Evolutionary conservation across 805 yeast genomes (phyloP).

Genomic region (Myxozyma geophila): DNA sequence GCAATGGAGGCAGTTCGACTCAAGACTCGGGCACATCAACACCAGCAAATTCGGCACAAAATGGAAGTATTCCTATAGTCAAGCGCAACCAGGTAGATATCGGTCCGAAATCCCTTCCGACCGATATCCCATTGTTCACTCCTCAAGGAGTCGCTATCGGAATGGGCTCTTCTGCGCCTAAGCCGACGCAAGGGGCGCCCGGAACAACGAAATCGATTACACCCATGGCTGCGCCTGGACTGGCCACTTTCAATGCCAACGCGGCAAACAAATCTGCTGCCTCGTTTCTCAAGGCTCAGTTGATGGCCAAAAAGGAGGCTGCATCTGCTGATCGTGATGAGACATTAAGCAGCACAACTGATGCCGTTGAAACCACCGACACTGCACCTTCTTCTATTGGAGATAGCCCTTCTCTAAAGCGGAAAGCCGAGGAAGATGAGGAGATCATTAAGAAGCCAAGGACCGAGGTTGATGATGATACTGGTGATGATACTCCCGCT

Average conservation of each 20-base stretch:
- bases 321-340: slow-evolving; percentile 7
- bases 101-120: slow-evolving; percentile 71
- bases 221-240: slow-evolving; percentile 20
- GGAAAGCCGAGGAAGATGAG: slow-evolving; percentile 37
- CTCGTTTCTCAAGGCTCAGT: slow-evolving; percentile 56
- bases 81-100: slow-evolving; percentile 65
- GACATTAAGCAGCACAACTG: slow-evolving; percentile 9
- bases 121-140: slow-evolving; percentile 75
- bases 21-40: not conserved
- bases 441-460: slow-evolving; percentile 21
- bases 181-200: slow-evolving; percentile 2
- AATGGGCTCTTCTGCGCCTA: slow-evolving; percentile 15
- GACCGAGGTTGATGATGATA: slow-evolving; percentile 10
- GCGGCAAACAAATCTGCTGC: slow-evolving; percentile 74
- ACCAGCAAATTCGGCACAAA: not conserved
- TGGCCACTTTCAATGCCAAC: slow-evolving; percentile 52
- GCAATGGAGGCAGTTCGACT: not conserved
- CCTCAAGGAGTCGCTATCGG: slow-evolving; percentile 77
- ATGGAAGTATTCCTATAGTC: slow-evolving; percentile 19
- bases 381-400: slow-evolving; percentile 28
- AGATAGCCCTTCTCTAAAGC: slow-evolving; percentile 25
- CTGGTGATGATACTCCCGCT: slow-evolving; percentile 4
- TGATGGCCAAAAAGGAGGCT: slow-evolving; percentile 34
- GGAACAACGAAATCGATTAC: slow-evolving; percentile 25
- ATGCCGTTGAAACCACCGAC: not conserved